Evolutionary conservation across 768 basidiomycete species (phyloP), one percentile per base, ranked within the genome.

Genomic region (Panaeolus cyanescens): DNA sequence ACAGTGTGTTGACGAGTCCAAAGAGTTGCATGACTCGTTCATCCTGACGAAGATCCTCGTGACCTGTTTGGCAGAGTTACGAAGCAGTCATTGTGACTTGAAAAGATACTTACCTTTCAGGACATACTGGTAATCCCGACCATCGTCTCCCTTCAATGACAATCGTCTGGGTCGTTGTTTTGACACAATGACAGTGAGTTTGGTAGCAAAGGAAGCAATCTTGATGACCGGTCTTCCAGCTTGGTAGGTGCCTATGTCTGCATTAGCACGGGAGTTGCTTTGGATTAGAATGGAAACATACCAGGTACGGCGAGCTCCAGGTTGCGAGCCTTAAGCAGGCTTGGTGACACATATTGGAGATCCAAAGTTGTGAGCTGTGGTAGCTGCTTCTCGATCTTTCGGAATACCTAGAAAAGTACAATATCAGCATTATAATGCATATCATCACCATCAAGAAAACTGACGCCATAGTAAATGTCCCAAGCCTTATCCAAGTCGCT

Each of bases 21-120:
- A 99, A 99, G 19, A 99, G 83, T 73, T 99, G 97, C 96, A 99
- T 99, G 59, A 99, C 97, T 63, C 97, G 87, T 69, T 99, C 97
- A 71, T 99, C 97, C 75, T 99, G 97, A 37, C 97, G 95, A 55
- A 99, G 82, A 78, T 99, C 97, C 77, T 99, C 97, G 74, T 99
- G 97, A 7, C 97, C 95, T 96, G 64, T 10, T 50, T 42, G 59
- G 30, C 9, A 56, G n/a, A 30, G 39, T 61, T 62, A 50, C 54
- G 20, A 20, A 20, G 22, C 32, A 54, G 39, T 33, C 45, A 10
- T 17, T 15, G 17, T 17, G 6, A 58, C 34, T 15, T 15, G 50
- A 55, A 15, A 12, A 58, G 15, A 53, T 10, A 8, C 60, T 65
- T 5, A 91, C 94, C 97, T 83, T 99, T 99, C 57, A 99, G 82